Evolutionary conservation across 441 rosid species (phyloP), one percentile per base, ranked within the genome.

Genomic region (Erysimum cheiri): DNA sequence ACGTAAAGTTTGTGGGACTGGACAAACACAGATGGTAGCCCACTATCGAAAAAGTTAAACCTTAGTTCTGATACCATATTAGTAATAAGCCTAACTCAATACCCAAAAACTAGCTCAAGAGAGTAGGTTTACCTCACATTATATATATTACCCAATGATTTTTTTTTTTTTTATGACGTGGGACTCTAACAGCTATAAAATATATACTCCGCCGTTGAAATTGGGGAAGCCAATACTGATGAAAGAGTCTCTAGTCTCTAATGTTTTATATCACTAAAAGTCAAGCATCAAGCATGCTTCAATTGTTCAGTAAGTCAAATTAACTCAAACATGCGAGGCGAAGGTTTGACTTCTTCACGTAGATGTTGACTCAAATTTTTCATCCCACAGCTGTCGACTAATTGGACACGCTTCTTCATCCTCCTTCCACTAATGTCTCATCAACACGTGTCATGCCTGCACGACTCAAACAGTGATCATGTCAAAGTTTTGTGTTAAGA

Each of bases 401-500:
- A 29, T 68, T 61, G 37, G 70, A 74, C 78, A 74, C 78, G 78
- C 52, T 74, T 61, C 73, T 55, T 44, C 41, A 24, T 31, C 58
- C 32, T 4, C 46, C 28, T n/a, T 50, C 32, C 48, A 52, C 26
- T 26, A 73, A n/a, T 50, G 13, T 31, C 0, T 2, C 3, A 0
- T 52, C 4, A 12, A 28, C 69, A 67, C 73, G 78, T 72, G 46
- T 37, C 60, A 44, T 0, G 35, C 7, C 55, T 41, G 1, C 14
- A 13, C 12, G 22, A 14, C 29, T 12, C 3, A 41, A n/a, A 31
- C 26, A 60, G 13, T 36, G 15, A 1, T 46, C 47, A 46, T 7
- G 11, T 8, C 50, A 44, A 44, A 44, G 6, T 59, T 39, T 41
- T 14, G 1, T 15, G 47, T 40, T 4, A 8, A 61, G 28, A 43